Evolutionary conservation across 2,329 filamentous ascomycete genomes (phyloP), one percentile per base, ranked within the genome.

Genomic region (Neonectria sp.): DNA sequence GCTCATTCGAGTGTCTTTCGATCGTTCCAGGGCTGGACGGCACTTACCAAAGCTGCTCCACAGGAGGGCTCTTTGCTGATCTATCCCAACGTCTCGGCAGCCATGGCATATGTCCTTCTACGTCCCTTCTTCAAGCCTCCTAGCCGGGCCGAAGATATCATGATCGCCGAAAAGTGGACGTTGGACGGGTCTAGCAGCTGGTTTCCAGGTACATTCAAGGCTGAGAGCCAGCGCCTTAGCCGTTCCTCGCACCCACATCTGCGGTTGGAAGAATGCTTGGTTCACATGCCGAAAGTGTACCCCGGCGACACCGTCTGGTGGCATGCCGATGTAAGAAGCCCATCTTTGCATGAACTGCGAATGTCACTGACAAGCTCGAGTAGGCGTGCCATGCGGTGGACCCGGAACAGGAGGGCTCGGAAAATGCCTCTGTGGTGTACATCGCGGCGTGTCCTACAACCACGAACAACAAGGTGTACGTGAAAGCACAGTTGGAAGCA

Each of bases 1-100:
- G 79, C 78, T 1, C 78, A 84, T 63, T 83, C 80, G 0, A 76
- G 76, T 2, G 81, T 82, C 6, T 77, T 83, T 45, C 75, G 80
- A 8, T 76, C 76, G 6, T 83, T 80, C 68, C 81, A 83, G 68
- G 82, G 82, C 37, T 84, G 81, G 82, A 84, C 82, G 4, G 82
- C 81, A 3, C 73, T 83, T 21, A 83, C 81, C 0, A 72, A 71
- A 6, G 77, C 80, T 2, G 78, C 71, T 27, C 72, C 73, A 3
- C 55, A 60, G 9, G 79, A 83, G 65, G 83, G 82, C 12, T 81
- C 77, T 3, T 66, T 85, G 31, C 71, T 83, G 66, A 61, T 85
- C 6, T 82, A 81, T 60, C 82, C 82, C 1, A 79, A 83, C 63
- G 73, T 83, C 24, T 73, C 73, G 70, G 52, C 21, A 3, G 76